phyloP scores from a whole-genome alignment of 192 early-diverging fungal species.

The Chytriomyces hyalinus region DNA sequence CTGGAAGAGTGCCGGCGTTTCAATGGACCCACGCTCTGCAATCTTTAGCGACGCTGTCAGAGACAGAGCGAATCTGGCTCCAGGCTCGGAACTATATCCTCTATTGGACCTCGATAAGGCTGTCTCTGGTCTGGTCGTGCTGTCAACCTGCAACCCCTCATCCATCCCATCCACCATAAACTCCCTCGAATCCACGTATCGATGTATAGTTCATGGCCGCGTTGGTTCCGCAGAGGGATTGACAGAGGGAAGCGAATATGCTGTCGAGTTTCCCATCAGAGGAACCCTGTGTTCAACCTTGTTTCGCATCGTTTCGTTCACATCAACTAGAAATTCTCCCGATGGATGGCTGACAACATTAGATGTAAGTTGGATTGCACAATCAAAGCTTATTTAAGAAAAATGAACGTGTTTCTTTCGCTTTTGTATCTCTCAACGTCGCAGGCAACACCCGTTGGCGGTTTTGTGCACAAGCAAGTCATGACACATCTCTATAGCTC shows the following conservation, averaged over 20 bases:
- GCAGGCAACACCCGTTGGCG: slow-evolving; percentile 17
- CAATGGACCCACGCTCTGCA: background rate
- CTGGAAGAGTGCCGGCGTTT: slow-evolving; percentile 17
- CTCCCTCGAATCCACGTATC: slow-evolving; percentile 2
- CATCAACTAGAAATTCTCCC: slow-evolving; percentile 11
- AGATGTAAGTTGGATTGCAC: background rate
- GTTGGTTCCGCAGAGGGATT: slow-evolving; percentile 2
- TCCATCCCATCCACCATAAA: background rate
- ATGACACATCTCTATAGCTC: slow-evolving; percentile 2
- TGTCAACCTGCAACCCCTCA: background rate
- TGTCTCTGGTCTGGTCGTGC: slow-evolving; percentile 15
- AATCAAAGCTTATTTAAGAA: background rate
- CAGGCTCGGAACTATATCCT: background rate
- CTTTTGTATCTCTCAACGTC: background rate
- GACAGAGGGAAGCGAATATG: background rate
- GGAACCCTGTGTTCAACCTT: slow-evolving; percentile 14
- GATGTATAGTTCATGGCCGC: slow-evolving; percentile 18
- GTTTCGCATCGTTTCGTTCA: slow-evolving; percentile 8
- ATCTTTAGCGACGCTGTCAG: background rate
- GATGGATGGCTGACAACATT: slow-evolving; percentile 20
- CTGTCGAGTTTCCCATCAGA: background rate
- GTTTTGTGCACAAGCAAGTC: slow-evolving; percentile 13
- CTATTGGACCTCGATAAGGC: slow-evolving; percentile 9
- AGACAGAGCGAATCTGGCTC: background rate
- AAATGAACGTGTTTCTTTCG: background rate